Evolutionary conservation across 1,284 basidiomycete species (phyloP).

Genomic region (Phellopilus nigrolimitatus): DNA sequence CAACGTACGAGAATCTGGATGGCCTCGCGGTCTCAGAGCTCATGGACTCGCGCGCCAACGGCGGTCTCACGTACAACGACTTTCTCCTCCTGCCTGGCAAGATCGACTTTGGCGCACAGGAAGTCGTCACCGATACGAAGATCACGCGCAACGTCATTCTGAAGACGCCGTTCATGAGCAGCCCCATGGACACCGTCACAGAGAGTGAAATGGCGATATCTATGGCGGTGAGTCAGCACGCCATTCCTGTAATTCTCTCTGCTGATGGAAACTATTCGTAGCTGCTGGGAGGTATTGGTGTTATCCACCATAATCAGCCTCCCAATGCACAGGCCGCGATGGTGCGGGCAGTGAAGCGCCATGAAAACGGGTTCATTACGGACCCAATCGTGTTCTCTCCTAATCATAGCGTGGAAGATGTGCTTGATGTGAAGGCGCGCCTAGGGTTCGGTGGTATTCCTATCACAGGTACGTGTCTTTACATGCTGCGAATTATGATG

Average conservation of each 20-base stretch:
- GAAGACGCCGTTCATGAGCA: conserved; percentile 96
- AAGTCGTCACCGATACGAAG: conserved; percentile 80
- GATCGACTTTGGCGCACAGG: conserved; percentile 87
- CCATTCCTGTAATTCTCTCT: conserved; percentile 23
- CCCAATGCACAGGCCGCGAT: conserved; percentile 88
- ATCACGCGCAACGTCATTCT: conserved; percentile 91
- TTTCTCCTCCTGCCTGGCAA: conserved; percentile 93
- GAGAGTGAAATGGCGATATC: conserved; percentile 97
- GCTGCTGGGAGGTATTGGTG: conserved; percentile 95
- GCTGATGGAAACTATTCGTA: conserved; percentile 30
- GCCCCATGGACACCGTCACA: conserved; percentile 99
- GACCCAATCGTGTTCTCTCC: conserved; percentile 89
- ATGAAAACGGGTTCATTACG: conserved; percentile 98
- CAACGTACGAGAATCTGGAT: conserved; percentile 73
- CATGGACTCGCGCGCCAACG: conserved; percentile 86
- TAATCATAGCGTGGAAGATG: conserved; percentile 78
- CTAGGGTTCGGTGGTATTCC: conserved; percentile 97
- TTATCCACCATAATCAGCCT: conserved; percentile 97
- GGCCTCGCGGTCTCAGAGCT: conserved; percentile 85
- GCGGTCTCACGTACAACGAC: conserved; percentile 96
- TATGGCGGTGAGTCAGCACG: conserved; percentile 66
- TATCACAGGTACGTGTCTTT: conserved; percentile 76
- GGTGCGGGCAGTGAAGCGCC: conserved; percentile 97
- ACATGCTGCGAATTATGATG: conserved; percentile 25
- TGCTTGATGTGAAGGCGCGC: conserved; percentile 88